Base-by-base conservation (phyloP, 2,329 filamentous ascomycete genomes). In the Botrytis pseudocinerea region DNA sequence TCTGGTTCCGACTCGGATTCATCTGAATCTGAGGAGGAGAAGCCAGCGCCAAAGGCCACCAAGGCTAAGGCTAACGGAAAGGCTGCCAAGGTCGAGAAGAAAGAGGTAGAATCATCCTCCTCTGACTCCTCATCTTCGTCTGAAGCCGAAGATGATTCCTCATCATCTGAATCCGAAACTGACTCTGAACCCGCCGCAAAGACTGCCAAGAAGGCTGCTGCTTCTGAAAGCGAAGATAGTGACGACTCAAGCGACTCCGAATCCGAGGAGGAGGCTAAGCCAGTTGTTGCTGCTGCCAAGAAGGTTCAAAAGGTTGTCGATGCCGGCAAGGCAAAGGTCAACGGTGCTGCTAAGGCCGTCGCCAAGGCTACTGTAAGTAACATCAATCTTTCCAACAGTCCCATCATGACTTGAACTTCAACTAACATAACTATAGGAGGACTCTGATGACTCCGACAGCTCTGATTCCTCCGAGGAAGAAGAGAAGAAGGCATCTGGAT, bases 101-200 rank as follows among this genome's bases (percentile, higher is more conserved):
- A 79, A 79, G 79, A 80, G 78, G 80, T 80, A 81, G 79, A 78
- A 79, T 75, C 59, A 79, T 75, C 59, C 35, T 61, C 77, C 76
- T 80, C 78, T 76, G 78, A 82, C 74, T 79, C 77, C 73, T 80
- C 79, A 63, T 78, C 80, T 48, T 78, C 78, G 73, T 77, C 78
- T 76, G 75, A 76, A 70, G 74, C 76, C 69, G 73, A 65, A 42
- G 68, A 71, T 64, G 69, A 76, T 74, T 75, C 78, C 16, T 35
- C 38, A 40, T 72, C 68, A 38, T 69, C 68, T 73, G 77, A 77
- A 51, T 69, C 68, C 69, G 76, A 77, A 57, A 74, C 76, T 74
- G 76, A 79, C 70, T 77, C 75, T 75, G 72, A 74, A 72, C 65
- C 71, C 71, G 57, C 35, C 35, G 60, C 69, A 44, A 71, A 71